Evolutionary conservation across 768 basidiomycete genomes (phyloP), one percentile per base, ranked within the genome.

Genomic region (Leccinellum rugosiceps): DNA sequence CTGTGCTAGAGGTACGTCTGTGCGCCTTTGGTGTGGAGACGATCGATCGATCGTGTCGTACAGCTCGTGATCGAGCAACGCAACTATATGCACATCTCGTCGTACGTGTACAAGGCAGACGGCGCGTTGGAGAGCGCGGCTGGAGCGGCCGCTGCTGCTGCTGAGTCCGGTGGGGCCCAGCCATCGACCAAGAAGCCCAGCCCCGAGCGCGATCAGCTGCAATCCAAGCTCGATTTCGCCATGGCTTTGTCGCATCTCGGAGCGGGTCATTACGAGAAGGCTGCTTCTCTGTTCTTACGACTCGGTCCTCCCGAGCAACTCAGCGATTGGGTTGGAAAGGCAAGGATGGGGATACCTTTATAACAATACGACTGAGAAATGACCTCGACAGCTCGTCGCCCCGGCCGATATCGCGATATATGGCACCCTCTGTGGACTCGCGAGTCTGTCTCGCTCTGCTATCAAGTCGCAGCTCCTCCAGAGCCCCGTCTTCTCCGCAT

Each of bases 71-170:
- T 95, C 58, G 92, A 94, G 74, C 89, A 92, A 72, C 78, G 83
- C 58, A 92, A 91, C 71, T 94, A 94, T 71, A 76, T 88, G 3
- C 91, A 94, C 65, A 81, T 97, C 34, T 80, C 88, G 8, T 94
- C 90, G n/a, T 95, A 97, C 68, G 85, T 97, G 28, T 92, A 88
- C 82, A 97, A 97, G 73, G 93, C 94, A n/a, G 94, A 97, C 58
- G 87, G 92, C 0, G 90, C 92, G 0, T 78, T 97, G 25, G 94
- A 96, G 41, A 83, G 84, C 3, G 72, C 81, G 1, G 62, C 75
- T 8, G 64, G 75, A 6, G 62, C 71, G 1, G 72, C 74, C 2
- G 68, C 76, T 14, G 62, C 71, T 10, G 61, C 72, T 17, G 59
- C 62, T 26, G 69, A 68, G 21, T 52, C 66, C 14, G 59, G 63